Percentiles rank a stretch among this genome's conserved stretches.
Evolutionary conservation across 257 asterid genomes (phyloP).

Genomic region (Lithospermum erythrorhizon): DNA sequence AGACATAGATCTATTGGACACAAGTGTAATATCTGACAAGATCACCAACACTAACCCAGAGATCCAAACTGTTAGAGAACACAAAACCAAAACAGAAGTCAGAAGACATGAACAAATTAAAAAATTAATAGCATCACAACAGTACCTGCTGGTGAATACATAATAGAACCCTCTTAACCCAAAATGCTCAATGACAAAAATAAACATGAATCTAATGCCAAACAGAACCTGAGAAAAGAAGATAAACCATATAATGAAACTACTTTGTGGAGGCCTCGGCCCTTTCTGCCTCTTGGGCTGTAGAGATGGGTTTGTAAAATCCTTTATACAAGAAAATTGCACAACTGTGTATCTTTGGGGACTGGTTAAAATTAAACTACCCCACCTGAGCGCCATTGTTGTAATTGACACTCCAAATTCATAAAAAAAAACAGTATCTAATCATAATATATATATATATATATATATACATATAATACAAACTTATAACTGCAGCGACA

Average conservation of each 20-base stretch:
- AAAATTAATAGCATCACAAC: background rate
- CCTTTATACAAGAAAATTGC: slow-evolving; percentile 44
- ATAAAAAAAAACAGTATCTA: slow-evolving; percentile 18
- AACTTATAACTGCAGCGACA: too few relatives aligned
- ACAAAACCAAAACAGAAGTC: slow-evolving; percentile 13
- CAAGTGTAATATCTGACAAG: background rate
- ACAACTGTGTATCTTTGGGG: too few relatives aligned
- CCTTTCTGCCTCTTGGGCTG: slow-evolving; percentile 98
- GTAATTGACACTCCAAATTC: slow-evolving; percentile 95
- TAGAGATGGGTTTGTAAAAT: slow-evolving; percentile 85
- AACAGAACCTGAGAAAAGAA: slow-evolving; percentile 14
- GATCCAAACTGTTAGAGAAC: slow-evolving; percentile 58
- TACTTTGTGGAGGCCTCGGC: slow-evolving; percentile 81
- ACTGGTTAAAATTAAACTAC: slow-evolving; percentile 9
- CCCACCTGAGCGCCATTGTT: slow-evolving; percentile 86
- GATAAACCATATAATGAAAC: slow-evolving; percentile 21
- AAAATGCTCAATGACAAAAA: slow-evolving; percentile 32
- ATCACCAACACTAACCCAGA: slow-evolving; percentile 55
- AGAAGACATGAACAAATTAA: too few relatives aligned
- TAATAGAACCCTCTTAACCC: slow-evolving; percentile 74
- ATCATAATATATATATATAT: background rate
- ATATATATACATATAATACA: too few relatives aligned
- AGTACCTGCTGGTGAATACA: slow-evolving; percentile 25
- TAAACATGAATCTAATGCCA: slow-evolving; percentile 2
- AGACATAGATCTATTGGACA: background rate